Percentiles rank a stretch among this genome's conserved stretches.
Evolutionary conservation across 306 rosid species (phyloP).

Genomic region (Prunus padus): DNA sequence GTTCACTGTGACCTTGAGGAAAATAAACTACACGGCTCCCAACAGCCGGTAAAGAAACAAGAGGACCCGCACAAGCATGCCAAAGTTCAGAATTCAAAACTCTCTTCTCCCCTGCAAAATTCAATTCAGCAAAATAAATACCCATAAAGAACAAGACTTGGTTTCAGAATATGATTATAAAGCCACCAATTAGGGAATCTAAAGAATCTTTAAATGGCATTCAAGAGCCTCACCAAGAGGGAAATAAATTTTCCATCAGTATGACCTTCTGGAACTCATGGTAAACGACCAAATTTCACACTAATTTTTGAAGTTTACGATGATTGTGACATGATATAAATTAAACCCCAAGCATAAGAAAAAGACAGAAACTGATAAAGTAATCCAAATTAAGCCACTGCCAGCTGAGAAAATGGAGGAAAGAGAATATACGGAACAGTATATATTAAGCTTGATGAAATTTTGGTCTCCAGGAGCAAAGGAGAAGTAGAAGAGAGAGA

Average conservation of each 20-base stretch:
- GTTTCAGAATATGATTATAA: not conserved
- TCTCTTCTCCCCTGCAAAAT: slow-evolving; percentile 80
- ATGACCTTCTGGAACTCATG: not conserved
- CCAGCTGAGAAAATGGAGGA: slow-evolving; percentile 11
- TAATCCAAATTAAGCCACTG: slow-evolving; percentile 33
- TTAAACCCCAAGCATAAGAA: slow-evolving; percentile 16
- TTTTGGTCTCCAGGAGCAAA: slow-evolving; percentile 6
- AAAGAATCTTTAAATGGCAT: not conserved
- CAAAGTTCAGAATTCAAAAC: slow-evolving; percentile 95
- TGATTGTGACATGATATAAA: not conserved
- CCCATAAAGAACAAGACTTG: slow-evolving; percentile 20
- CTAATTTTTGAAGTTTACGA: not conserved
- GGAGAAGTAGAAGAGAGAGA: slow-evolving; percentile 11
- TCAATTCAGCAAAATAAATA: slow-evolving; percentile 21
- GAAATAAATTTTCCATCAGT: not conserved
- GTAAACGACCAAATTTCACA: not conserved
- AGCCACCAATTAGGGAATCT: not conserved
- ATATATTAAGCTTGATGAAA: slow-evolving; percentile 2
- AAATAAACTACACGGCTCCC: slow-evolving; percentile 94
- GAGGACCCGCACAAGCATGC: slow-evolving; percentile 99
- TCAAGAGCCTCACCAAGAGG: not conserved
- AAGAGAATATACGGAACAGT: slow-evolving; percentile 12
- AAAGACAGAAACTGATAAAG: slow-evolving; percentile 16
- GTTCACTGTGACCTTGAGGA: slow-evolving; percentile 98
- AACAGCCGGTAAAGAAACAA: slow-evolving; percentile 81